phyloP scores from a whole-genome alignment of 2,329 filamentous ascomycete genomes.

The Leptodontidium sp. region DNA sequence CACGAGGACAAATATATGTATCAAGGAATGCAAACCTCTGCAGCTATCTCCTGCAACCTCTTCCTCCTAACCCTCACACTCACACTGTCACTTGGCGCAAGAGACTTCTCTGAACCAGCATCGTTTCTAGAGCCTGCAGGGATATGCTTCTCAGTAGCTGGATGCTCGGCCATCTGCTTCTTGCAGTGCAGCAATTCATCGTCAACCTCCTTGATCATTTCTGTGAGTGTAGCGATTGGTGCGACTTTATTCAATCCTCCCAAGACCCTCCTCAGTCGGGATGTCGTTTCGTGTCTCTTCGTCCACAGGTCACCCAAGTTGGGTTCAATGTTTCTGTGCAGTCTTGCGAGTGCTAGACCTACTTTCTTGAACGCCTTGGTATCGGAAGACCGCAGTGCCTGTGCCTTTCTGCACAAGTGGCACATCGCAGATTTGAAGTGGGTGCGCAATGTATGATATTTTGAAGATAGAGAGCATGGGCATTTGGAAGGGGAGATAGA shows the following conservation, averaged over 20 bases:
- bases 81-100: constrained; percentile 21
- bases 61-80: constrained; percentile 1
- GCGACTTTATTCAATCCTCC: background rate
- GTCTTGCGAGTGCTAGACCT: constrained; percentile 9
- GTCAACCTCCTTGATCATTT: constrained; percentile 19
- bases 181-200: constrained; percentile 11
- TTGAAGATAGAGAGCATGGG: background rate
- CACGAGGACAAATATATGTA: background rate
- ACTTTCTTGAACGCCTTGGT: constrained; percentile 18
- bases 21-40: background rate
- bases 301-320: constrained; percentile 22
- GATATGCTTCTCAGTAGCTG: background rate
- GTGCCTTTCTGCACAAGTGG: constrained; percentile 18
- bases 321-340: constrained; percentile 23
- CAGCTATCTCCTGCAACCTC: background rate
- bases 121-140: background rate
- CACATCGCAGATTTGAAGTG: background rate
- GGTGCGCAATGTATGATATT: too few relatives aligned
- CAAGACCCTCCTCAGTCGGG: background rate
- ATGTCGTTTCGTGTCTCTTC: constrained; percentile 9
- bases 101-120: background rate
- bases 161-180: constrained; percentile 22
- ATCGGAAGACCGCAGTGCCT: background rate
- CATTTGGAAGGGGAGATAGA: background rate
- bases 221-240: background rate